Evolutionary conservation across 352 stramenopile genomes (phyloP).

Genomic region (Hyphochytrium catenoides): DNA sequence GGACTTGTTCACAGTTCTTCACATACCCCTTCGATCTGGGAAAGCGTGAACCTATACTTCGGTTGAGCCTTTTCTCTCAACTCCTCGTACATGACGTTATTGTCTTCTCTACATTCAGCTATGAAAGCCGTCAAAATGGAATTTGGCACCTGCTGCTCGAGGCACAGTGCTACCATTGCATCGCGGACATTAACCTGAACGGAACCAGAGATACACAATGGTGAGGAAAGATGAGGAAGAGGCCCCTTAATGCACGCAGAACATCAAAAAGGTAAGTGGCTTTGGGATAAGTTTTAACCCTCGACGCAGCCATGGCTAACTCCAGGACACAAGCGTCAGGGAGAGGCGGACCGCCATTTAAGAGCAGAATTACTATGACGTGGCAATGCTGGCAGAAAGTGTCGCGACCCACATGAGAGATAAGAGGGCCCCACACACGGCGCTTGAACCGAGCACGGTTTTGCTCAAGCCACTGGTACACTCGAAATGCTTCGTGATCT

Average conservation of each 20-base stretch:
- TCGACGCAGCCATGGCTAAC: too few relatives aligned
- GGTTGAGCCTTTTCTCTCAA: slow-evolving; percentile 22
- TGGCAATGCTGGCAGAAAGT: too few relatives aligned
- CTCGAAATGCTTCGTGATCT: slow-evolving; percentile 42
- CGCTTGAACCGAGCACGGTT: slow-evolving; percentile 34
- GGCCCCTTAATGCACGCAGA: too few relatives aligned
- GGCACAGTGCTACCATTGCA: slow-evolving; percentile 42
- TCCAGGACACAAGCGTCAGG: too few relatives aligned
- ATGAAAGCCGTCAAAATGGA: slow-evolving; percentile 43
- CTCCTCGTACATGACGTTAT: slow-evolving; percentile 37
- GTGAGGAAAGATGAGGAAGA: background rate
- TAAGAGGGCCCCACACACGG: slow-evolving; percentile 51
- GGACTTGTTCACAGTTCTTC: too few relatives aligned
- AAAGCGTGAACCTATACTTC: too few relatives aligned
- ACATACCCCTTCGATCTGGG: too few relatives aligned
- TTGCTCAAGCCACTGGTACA: slow-evolving; percentile 39
- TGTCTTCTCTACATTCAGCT: slow-evolving; percentile 47
- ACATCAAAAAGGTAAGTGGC: too few relatives aligned
- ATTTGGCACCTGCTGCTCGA: slow-evolving; percentile 53
- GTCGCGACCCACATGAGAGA: slow-evolving; percentile 49
- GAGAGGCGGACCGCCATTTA: too few relatives aligned
- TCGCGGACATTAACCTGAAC: slow-evolving; percentile 47
- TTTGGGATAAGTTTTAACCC: too few relatives aligned
- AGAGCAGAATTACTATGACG: too few relatives aligned
- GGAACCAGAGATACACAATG: background rate